Evolutionary conservation across 73 alveolate species (phyloP).

Genomic region (Tetrahymena borealis): DNA sequence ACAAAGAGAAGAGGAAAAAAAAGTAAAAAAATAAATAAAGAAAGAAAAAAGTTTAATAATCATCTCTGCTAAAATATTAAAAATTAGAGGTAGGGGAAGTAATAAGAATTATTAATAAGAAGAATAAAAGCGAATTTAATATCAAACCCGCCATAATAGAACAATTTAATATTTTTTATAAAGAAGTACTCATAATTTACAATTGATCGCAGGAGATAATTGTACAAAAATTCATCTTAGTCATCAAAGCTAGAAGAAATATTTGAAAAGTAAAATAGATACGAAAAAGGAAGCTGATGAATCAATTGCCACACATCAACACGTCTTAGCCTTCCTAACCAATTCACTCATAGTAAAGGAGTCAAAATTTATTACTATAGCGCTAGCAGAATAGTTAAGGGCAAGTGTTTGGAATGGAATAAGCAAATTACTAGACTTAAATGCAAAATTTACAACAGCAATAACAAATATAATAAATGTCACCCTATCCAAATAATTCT

Average conservation of each 20-base stretch:
- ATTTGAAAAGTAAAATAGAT: background rate
- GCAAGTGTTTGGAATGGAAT: background rate
- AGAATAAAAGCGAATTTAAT: background rate
- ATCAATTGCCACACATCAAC: background rate
- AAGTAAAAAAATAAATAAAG: background rate
- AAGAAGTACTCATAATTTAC: background rate
- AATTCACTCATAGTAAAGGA: background rate
- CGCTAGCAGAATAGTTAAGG: background rate
- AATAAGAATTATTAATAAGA: background rate
- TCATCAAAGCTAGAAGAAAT: background rate
- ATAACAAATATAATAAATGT: background rate
- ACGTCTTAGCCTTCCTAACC: background rate
- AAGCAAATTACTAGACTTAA: background rate
- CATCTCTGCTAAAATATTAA: background rate
- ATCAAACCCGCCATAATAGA: slow-evolving; percentile 1
- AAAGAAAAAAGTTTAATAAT: background rate
- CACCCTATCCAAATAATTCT: background rate
- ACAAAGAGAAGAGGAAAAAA: background rate
- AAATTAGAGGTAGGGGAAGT: background rate
- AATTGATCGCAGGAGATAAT: background rate
- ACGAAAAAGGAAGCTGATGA: background rate
- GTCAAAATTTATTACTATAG: background rate
- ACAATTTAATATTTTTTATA: background rate
- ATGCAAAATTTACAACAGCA: background rate
- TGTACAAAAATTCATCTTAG: background rate